Base-by-base conservation (phyloP, 176 grass and related monocot genomes). In the Stipa capillata region DNA sequence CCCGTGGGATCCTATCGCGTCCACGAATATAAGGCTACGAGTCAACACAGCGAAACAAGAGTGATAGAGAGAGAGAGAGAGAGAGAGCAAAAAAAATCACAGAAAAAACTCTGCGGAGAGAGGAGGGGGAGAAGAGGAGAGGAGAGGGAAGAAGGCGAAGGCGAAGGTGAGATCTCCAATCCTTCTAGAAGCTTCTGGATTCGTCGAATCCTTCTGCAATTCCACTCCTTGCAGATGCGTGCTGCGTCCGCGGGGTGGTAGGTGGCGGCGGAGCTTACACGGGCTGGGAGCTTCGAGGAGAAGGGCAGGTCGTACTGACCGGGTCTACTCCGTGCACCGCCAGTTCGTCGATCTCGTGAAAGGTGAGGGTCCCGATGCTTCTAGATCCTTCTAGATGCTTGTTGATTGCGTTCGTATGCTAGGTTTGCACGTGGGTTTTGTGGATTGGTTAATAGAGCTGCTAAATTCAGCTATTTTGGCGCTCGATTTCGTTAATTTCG, bases 1-100 rank as follows among this genome's bases (percentile, higher is more conserved):
- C 37, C 36, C 45, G n/a, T 76, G 36, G 25, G 68, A 76, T 76
- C 77, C 78, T 56, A 81, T 84, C 71, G 56, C 71, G 24, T 79
- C 65, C 43, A 39, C 51, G 72, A 83, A 79, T 73, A 45, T 81
- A 35, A 81, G 76, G 81, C 66, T 71, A 33, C 39, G 70, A 83
- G 85, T 90, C 91, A 87, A 87, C 73, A 79, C 33, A 56, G 57
- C 39, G 64, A 60, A n/a, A 69, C 40, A 66, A 55, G 79, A 65
- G 36, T 55, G 73, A 36, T 17, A 31, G 48, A 64, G 81, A 76
- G 87, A 31, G 61, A 73, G 87, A 79, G 73, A 83, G n/a, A n/a
- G n/a, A n/a, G n/a, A n/a, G n/a, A n/a, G n/a, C n/a, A 15, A 75
- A 54, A 74, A 61, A 83, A 72, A 69, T 81, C 82, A 83, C 77